A percentile compares a stretch with the other conserved stretches of the same genome.
Conservation (phyloP, 495 filamentous ascomycete genomes). For the Aspergillus asperescens region DNA sequence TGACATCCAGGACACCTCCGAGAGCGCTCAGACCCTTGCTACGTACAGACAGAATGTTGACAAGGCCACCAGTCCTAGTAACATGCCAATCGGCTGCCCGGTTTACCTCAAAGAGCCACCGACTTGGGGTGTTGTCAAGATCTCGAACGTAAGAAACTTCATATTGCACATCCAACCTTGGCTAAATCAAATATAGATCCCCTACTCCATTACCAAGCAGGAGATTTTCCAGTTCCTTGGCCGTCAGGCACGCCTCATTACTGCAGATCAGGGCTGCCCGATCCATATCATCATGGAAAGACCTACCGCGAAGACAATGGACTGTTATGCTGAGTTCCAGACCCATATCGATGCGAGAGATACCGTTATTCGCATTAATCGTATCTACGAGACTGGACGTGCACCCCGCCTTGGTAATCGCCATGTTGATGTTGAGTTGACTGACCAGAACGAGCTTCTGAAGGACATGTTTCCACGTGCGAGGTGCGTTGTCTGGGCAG, state of each 20-base stretch:
- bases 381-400: conserved; percentile 44
- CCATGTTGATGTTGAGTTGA: conserved; percentile 56
- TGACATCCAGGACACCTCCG: background rate
- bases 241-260: conserved; percentile 54
- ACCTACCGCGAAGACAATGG: conserved; percentile 68
- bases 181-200: conserved; percentile 50
- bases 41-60: background rate
- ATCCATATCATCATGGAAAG: conserved; percentile 85
- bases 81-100: conserved; percentile 27
- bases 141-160: conserved; percentile 41
- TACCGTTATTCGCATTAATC: conserved; percentile 28
- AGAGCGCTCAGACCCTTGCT: background rate
- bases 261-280: conserved; percentile 50
- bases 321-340: conserved; percentile 66
- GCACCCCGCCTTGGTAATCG: conserved; percentile 58
- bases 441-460: conserved; percentile 57
- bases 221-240: conserved; percentile 67
- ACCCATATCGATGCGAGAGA: conserved; percentile 49
- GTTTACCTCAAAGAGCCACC: conserved; percentile 15
- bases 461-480: conserved; percentile 63
- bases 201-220: conserved; percentile 58
- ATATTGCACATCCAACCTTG: background rate
- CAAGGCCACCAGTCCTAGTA: conserved; percentile 10
- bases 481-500: conserved; percentile 57
- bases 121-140: conserved; percentile 40